Percentiles rank a stretch among this genome's conserved stretches.
These are phyloP conservation scores for Evernia prunastri DNA, from an alignment of 495 filamentous ascomycete species.

Conservation along the genomic window DNA sequence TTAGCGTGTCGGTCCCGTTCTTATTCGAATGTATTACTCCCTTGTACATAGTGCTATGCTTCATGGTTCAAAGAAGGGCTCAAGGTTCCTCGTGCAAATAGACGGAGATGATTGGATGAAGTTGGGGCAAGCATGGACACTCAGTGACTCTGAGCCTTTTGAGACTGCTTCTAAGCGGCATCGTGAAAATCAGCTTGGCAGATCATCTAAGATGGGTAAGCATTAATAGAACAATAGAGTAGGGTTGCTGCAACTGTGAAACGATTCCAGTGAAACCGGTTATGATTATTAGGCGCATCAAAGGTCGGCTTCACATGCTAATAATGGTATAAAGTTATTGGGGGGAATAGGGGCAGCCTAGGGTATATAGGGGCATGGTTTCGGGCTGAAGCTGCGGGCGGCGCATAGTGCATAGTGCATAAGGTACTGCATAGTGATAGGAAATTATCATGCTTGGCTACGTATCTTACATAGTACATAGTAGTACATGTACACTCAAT, in stretches of 20 bases:
- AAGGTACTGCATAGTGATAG: no score
- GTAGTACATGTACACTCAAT: no score
- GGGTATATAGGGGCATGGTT: no score
- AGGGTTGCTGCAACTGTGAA: not conserved
- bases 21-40: slow-evolving; percentile 9
- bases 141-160: not conserved
- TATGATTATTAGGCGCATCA: no score
- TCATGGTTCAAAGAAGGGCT: not conserved
- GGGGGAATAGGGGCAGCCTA: no score
- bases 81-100: not conserved
- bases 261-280: not conserved
- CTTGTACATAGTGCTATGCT: slow-evolving; percentile 9
- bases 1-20: not conserved
- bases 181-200: not conserved
- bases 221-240: not conserved
- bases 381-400: no score
- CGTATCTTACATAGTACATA: no score
- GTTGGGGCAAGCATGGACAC: not conserved
- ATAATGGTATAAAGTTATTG: no score
- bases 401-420: no score
- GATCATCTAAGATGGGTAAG: not conserved
- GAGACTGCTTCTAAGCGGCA: not conserved
- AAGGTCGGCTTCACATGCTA: no score
- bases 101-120: slow-evolving; percentile 6
- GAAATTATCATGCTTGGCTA: no score